phyloP scores from a whole-genome alignment of 2,329 filamentous ascomycete species.

The Cadophora gregata region DNA sequence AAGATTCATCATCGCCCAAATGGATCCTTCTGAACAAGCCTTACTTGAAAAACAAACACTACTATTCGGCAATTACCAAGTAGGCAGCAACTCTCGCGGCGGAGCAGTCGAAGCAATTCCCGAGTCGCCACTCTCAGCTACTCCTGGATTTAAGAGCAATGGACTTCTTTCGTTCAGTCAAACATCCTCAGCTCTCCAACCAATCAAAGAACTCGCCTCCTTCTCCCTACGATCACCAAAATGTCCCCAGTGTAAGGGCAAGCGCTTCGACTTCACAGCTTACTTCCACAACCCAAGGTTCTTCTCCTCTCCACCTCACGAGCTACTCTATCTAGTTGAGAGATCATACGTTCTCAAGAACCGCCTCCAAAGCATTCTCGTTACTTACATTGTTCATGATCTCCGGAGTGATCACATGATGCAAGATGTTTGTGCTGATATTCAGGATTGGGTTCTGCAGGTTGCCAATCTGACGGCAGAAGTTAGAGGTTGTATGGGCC shows the following conservation, averaged over 20 bases:
- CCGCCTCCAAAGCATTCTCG: constrained; percentile 36
- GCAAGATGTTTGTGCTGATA: constrained; percentile 23
- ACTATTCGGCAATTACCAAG: constrained; percentile 8
- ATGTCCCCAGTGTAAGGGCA: constrained; percentile 37
- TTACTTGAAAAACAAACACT: not conserved
- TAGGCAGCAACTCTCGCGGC: not conserved
- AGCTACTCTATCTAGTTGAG: constrained; percentile 34
- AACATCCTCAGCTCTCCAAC: not conserved
- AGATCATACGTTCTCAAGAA: constrained; percentile 36
- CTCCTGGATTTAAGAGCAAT: not conserved
- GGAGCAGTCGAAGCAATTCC: constrained; percentile 1
- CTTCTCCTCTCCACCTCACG: constrained; percentile 37
- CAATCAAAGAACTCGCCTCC: constrained; percentile 11
- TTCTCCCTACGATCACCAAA: constrained; percentile 9
- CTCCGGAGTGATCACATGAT: constrained; percentile 21
- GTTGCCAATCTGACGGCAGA: constrained; percentile 28
- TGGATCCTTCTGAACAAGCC: not conserved
- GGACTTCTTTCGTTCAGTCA: not conserved
- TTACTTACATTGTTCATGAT: constrained; percentile 33
- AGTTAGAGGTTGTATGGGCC: not conserved
- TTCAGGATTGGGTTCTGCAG: constrained; percentile 27
- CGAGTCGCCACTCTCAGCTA: constrained; percentile 5
- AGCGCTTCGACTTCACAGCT: constrained; percentile 37
- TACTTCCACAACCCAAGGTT: constrained; percentile 40
- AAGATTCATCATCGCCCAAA: not conserved